These are phyloP conservation scores for Raffaelea arxii DNA, from an alignment of 2,329 filamentous ascomycete genomes.

Conservation along the genomic window DNA sequence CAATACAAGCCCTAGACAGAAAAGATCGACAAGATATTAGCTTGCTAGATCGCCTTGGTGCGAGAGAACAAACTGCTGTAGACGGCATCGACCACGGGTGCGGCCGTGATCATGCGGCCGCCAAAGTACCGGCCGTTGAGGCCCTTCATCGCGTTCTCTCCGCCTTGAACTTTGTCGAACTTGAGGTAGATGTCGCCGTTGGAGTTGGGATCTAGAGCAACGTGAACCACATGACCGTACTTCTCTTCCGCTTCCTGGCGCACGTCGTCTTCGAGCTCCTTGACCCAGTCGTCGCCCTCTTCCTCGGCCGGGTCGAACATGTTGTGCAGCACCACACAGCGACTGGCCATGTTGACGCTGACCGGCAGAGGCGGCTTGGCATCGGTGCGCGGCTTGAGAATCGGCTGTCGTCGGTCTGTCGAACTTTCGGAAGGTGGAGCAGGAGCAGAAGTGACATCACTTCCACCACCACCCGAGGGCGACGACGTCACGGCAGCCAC, in stretches of 20 bases:
- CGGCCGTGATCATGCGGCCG: conserved; percentile 83
- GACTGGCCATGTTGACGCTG: conserved; percentile 83
- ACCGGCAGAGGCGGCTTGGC: conserved; percentile 49
- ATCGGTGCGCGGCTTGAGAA: conserved; percentile 70
- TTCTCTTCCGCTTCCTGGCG: conserved; percentile 85
- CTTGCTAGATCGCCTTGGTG: conserved; percentile 66
- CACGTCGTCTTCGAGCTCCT: conserved; percentile 90
- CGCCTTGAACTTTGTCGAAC: conserved; percentile 89
- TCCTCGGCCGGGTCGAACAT: conserved; percentile 93
- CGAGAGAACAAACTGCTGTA: conserved; percentile 95
- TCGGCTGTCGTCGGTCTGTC: conserved; percentile 57
- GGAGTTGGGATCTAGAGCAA: conserved; percentile 86
- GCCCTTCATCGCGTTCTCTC: conserved; percentile 95
- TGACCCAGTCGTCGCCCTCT: conserved; percentile 79
- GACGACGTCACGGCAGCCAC: conserved; percentile 32
- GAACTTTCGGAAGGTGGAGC: too few relatives aligned
- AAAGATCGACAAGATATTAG: conserved; percentile 30
- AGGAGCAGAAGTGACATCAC: too few relatives aligned
- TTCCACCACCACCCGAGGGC: too few relatives aligned
- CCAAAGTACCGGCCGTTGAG: conserved; percentile 96
- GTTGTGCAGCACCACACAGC: conserved; percentile 89
- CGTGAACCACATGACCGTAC: conserved; percentile 97
- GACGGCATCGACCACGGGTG: conserved; percentile 94
- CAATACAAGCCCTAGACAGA: not conserved
- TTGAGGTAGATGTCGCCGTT: conserved; percentile 97